Base-by-base conservation (phyloP, 306 rosid genomes). In the Elaeagnus macrophylla region DNA sequence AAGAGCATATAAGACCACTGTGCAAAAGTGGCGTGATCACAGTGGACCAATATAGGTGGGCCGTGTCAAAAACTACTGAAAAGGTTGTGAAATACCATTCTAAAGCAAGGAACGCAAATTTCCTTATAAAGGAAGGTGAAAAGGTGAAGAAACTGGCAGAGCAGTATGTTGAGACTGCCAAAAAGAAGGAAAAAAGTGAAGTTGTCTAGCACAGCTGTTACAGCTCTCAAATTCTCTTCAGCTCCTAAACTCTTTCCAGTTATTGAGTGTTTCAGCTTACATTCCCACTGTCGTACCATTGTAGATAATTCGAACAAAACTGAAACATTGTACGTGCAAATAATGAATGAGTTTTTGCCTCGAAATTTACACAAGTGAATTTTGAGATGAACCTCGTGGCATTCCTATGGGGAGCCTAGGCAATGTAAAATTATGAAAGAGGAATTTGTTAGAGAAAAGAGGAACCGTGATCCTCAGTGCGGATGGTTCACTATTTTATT, bases 61-160 rank as follows among this genome's bases (percentile, higher is more conserved):
- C 89, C 14, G 95, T 76, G 51, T 62, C 79, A 15, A 93, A 87
- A 79, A 73, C 99, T 43, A 87, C 94, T 2, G 99, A 84, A 7
- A 84, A 93, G 77, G 96, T 87, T 48, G 82, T 87, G 96, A 93
- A 81, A 67, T 82, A 84, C 78, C 99, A 93, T 56, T 62, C 57
- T 66, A 84, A 84, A 64, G 81, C 94, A 70, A 93, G 78, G 81
- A 87, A 79, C 56, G 96, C 99, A 44, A 80, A 75, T 74, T 93
- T 93, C 67, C 93, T 93, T 55, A 80, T 93, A 14, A 93, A 93
- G 77, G 99, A 93, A 72, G 99, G 96, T 7, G 96, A 93, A 71
- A 93, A 93, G 81, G 95, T 93, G 74, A 93, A 84, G 84, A 93
- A 84, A 73, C 99, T 93, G 6, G 95, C 96, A 0, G 94, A 78